Conservation (phyloP, 768 basidiomycete genomes). For the Suillus paluster region DNA sequence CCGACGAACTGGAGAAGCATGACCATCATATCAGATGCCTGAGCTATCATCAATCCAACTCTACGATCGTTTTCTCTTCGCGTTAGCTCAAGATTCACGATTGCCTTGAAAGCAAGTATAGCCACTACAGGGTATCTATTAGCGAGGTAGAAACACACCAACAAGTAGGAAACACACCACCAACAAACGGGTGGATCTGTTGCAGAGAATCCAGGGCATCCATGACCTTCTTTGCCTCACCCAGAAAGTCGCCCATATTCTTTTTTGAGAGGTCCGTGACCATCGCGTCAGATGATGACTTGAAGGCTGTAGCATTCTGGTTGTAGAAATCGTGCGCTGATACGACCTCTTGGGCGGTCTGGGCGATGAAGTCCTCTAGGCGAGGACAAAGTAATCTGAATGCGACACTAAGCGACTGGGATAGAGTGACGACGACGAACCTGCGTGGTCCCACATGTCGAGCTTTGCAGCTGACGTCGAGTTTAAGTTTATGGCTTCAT, state of each 20-base stretch:
- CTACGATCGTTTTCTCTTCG: conserved; percentile 57
- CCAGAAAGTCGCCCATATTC: conserved; percentile 21
- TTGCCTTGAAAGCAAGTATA: conserved; percentile 53
- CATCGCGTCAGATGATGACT: conserved; percentile 1
- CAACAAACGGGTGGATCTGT: conserved; percentile 32
- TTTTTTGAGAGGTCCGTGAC: background rate
- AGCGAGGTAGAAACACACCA: background rate
- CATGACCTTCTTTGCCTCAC: conserved; percentile 28
- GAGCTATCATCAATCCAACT: conserved; percentile 47
- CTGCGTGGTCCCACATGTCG: background rate
- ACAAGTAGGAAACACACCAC: conserved; percentile 19
- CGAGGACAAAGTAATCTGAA: background rate
- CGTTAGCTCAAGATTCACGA: conserved; percentile 51
- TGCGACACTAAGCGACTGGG: background rate
- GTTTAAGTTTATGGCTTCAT: background rate
- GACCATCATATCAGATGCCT: conserved; percentile 56
- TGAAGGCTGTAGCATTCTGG: conserved; percentile 4
- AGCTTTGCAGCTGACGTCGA: background rate
- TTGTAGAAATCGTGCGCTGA: background rate
- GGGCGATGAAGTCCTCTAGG: background rate
- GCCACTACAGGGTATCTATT: conserved; percentile 39
- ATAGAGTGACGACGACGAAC: background rate
- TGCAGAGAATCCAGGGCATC: conserved; percentile 31
- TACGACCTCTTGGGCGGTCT: background rate
- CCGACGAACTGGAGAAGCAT: conserved; percentile 47